Evolutionary conservation across 2,329 filamentous ascomycete species (phyloP).

Genomic region (Alternaria alternata): DNA sequence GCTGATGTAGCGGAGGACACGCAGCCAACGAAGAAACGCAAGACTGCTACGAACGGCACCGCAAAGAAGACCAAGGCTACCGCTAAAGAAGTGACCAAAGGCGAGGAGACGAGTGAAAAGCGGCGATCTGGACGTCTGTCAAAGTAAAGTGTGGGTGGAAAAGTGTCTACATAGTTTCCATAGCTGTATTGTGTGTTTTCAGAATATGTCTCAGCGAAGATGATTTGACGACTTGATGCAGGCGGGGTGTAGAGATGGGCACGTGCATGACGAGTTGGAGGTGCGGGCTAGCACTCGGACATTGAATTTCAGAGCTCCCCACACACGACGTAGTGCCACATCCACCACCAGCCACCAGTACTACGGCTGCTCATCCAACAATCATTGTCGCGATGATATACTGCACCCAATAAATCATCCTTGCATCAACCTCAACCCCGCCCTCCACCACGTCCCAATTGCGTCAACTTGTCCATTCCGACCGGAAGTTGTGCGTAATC

Average conservation of each 20-base stretch:
- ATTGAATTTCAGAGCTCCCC: slow-evolving; percentile 46
- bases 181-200: background rate
- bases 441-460: slow-evolving; percentile 5
- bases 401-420: slow-evolving; percentile 14
- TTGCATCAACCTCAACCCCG: background rate
- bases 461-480: slow-evolving; percentile 15
- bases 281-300: slow-evolving; percentile 28
- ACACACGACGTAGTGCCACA: slow-evolving; percentile 36
- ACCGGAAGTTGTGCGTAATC: slow-evolving; percentile 22
- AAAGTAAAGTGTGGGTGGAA: slow-evolving; percentile 8
- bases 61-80: slow-evolving; percentile 23
- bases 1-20: slow-evolving; percentile 37
- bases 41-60: slow-evolving; percentile 20
- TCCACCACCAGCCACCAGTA: slow-evolving; percentile 13
- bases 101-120: slow-evolving; percentile 23
- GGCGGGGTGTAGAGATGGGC: slow-evolving; percentile 15
- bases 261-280: slow-evolving; percentile 26
- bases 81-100: slow-evolving; percentile 18
- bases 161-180: background rate
- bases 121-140: slow-evolving; percentile 37
- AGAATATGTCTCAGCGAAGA: background rate
- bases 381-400: slow-evolving; percentile 20
- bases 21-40: slow-evolving; percentile 38
- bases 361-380: slow-evolving; percentile 10
- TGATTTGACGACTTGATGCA: background rate